Evolutionary conservation across 148 eudicot genomes (phyloP), one percentile per base, ranked within the genome.

Genomic region (Beta vulgaris): DNA sequence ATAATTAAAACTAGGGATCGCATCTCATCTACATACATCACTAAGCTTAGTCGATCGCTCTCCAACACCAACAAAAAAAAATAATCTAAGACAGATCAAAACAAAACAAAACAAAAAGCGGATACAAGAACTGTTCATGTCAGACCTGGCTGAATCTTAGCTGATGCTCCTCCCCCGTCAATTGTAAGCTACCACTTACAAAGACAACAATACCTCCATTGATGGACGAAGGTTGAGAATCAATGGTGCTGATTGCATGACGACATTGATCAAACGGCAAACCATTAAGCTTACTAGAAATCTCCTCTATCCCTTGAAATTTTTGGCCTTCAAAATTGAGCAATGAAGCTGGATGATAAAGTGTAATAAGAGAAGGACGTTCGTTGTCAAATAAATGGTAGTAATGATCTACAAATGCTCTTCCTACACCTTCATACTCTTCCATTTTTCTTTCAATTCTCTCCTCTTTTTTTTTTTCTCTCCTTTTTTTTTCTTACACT

Each of bases 91-190:
- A 19, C 54, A 49, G 19, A 23, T 49, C 7, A 49, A 16, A 3
- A 2, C 23, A 8, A 16, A 19, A 19, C 4, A 9, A 10, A 34
- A 54, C 23, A 55, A 11, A 0, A 13, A 39, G 18, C 29, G 23
- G 23, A 39, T 58, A 26, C 32, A 58, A 26, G 39, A 19, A 37
- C 1, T n/a, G 10, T 6, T n/a, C 19, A 10, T 21, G 6, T 26
- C 25, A 28, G 26, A 92, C 98, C 98, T 92, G 96, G 80, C 96
- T 92, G 76, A 92, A 92, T 72, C 91, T 80, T 3, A 92, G 85
- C 1, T 82, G 78, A 81, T 90, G 91, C 64, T 93, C 96, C 71
- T 93, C 96, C 31, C 91, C 96, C 7, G 85, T 75, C 73, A 91
- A 65, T 2, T 82, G 89, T 44, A 93, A 82, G 78, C 93, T 83